A percentile compares a stretch with the other conserved stretches of the same genome.
These are phyloP conservation scores for Saccharomycopsis synnaedendra DNA, from an alignment of 805 yeast species.

Conservation along the genomic window DNA sequence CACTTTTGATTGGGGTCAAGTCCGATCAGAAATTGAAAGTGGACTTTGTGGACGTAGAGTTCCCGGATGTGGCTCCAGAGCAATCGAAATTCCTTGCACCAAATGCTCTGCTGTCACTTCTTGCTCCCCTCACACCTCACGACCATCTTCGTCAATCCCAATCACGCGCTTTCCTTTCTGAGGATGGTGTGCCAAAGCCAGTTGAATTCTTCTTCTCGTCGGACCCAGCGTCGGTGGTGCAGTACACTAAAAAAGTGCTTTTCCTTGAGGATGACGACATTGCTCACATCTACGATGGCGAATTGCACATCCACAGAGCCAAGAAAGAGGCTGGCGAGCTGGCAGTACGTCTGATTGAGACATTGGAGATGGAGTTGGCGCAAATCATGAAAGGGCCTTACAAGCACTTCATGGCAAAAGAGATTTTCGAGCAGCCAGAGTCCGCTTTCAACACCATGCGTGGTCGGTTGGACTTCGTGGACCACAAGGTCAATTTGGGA, in stretches of 20 bases:
- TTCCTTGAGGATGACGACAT: slow-evolving; percentile 97
- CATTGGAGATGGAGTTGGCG: slow-evolving; percentile 91
- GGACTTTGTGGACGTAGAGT: slow-evolving; percentile 96
- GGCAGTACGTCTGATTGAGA: slow-evolving; percentile 92
- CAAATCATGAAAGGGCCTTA: slow-evolving; percentile 97
- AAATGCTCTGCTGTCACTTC: slow-evolving; percentile 14
- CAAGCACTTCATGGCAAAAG: slow-evolving; percentile 97
- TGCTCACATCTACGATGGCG: slow-evolving; percentile 97
- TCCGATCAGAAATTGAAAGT: slow-evolving; percentile 92
- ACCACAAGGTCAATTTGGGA: slow-evolving; percentile 68
- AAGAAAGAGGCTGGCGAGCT: slow-evolving; percentile 78
- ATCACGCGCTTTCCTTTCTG: slow-evolving; percentile 93
- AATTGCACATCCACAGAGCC: slow-evolving; percentile 95
- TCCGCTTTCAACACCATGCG: slow-evolving; percentile 98
- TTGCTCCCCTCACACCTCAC: slow-evolving; percentile 32
- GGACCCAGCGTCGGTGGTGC: slow-evolving; percentile 93
- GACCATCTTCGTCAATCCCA: slow-evolving; percentile 75
- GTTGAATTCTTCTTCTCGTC: slow-evolving; percentile 93
- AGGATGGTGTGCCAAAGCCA: slow-evolving; percentile 86
- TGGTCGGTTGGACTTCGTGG: slow-evolving; percentile 92
- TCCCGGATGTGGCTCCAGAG: slow-evolving; percentile 52
- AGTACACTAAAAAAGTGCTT: slow-evolving; percentile 93
- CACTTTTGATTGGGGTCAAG: slow-evolving; percentile 92
- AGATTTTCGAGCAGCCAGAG: slow-evolving; percentile 97
- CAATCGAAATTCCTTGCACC: slow-evolving; percentile 17